Base-by-base conservation (phyloP, 2,329 filamentous ascomycete genomes). In the Calonectria pseudoreteaudii region DNA sequence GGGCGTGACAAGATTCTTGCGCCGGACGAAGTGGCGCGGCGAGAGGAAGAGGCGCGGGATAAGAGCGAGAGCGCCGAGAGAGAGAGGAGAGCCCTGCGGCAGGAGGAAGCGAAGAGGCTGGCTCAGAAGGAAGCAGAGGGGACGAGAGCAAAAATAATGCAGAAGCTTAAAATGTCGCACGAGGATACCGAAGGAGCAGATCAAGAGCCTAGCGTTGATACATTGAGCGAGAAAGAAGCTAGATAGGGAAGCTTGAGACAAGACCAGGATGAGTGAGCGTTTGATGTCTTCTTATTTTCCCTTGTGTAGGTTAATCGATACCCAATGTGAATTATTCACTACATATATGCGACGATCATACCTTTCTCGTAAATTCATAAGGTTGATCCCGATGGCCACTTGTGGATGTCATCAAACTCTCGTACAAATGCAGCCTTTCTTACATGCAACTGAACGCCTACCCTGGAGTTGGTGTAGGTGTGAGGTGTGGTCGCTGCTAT, bases 1-100 rank as follows among this genome's bases (percentile, higher is more conserved):
- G 83, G 87, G 34, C 88, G 91, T 72, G 91, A 92, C 70, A 92
- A 91, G 79, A 80, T 93, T 10, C 76, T 94, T 2, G 86, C 90
- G 49, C 92, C 93, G 0, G 91, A 93, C 73, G 90, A 91, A 80
- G 88, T 88, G 68, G 87, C 85, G 56, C 85, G 86, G 74, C 86
- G 85, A 66, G 90, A 93, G 77, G 91, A 93, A 79, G 91, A 89
- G 38, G 86, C 89, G 76, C 88, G 86, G 75, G 92, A 93, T 66
- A 89, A 90, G 81, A 92, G 88, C 77, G 87, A 93, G 83, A 90
- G 92, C 77, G 89, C 90, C 49, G 85, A 86, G 70, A 87, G 84
- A 77, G 89, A 91, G 80, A 90, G 87, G 71, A 81, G 85, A 72
- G 83, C 87, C 38, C 76, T 87, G 64, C 84, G 86, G 77, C 80